phyloP scores from a whole-genome alignment of 805 yeast species.

The Candida nonsorbophila region DNA sequence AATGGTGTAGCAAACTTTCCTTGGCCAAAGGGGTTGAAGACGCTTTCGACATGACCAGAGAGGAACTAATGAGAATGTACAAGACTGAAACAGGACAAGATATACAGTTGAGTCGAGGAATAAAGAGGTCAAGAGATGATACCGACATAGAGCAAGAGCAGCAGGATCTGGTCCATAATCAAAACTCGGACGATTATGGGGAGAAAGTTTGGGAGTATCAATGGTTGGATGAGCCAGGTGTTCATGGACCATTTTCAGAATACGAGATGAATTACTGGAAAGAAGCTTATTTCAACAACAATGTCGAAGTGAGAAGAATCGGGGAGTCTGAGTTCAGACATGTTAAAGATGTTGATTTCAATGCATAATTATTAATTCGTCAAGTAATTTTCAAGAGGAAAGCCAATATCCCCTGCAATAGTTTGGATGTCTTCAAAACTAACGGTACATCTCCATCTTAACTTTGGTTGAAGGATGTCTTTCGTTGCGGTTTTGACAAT shows the following conservation, averaged over 20 bases:
- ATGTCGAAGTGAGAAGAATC: conserved; percentile 36
- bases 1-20: conserved; percentile 39
- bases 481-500: conserved; percentile 35
- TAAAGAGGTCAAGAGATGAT: conserved; percentile 13
- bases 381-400: conserved; percentile 63
- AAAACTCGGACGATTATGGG: conserved; percentile 17
- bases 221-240: conserved; percentile 32
- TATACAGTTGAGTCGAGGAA: conserved; percentile 9
- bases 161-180: conserved; percentile 1
- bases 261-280: conserved; percentile 57
- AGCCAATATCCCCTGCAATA: conserved; percentile 58
- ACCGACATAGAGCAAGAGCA: conserved; percentile 8
- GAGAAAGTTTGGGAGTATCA: conserved; percentile 34
- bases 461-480: conserved; percentile 60
- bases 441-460: conserved; percentile 76
- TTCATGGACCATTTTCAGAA: conserved; percentile 46
- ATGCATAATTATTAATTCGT: no score
- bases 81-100: conserved; percentile 18
- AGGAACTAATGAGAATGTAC: conserved; percentile 42
- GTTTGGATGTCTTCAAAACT: conserved; percentile 59
- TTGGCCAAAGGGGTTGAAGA: conserved; percentile 35
- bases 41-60: conserved; percentile 51
- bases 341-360: conserved; percentile 17
- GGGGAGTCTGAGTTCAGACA: conserved; percentile 19
- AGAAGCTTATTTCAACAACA: conserved; percentile 41